Conservation (phyloP, 768 basidiomycete species). For the Rhizopogon salebrosus region DNA sequence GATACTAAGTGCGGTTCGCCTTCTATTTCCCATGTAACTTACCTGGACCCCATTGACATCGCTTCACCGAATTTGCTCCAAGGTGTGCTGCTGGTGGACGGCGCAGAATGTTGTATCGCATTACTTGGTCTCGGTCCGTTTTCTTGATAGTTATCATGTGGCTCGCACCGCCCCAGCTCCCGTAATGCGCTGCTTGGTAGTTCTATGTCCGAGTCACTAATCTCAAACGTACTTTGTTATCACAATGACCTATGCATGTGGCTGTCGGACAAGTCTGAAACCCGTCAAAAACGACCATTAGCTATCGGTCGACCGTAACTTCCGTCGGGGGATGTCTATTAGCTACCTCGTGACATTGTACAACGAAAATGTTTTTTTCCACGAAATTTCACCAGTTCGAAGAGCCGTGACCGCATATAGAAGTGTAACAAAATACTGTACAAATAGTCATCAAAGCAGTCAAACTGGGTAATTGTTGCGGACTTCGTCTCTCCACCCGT, state of each 20-base stretch:
- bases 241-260: no score
- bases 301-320: no score
- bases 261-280: no score
- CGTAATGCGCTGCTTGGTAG: no score
- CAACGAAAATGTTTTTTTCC: no score
- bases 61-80: neutral
- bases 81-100: neutral
- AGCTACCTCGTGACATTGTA: no score
- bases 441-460: neutral
- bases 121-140: neutral
- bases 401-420: neutral
- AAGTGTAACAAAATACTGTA: neutral
- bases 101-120: neutral
- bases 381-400: no score
- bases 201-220: no score
- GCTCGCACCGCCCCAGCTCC: no score
- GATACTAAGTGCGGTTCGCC: slow-evolving; percentile 15
- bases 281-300: no score
- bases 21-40: slow-evolving; percentile 1
- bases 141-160: neutral
- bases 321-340: no score
- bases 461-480: slow-evolving; percentile 1
- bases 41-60: neutral
- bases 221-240: no score
- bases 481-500: slow-evolving; percentile 1